Conservation (phyloP, 495 filamentous ascomycete genomes). For the Rhizodiscina lignyota region DNA sequence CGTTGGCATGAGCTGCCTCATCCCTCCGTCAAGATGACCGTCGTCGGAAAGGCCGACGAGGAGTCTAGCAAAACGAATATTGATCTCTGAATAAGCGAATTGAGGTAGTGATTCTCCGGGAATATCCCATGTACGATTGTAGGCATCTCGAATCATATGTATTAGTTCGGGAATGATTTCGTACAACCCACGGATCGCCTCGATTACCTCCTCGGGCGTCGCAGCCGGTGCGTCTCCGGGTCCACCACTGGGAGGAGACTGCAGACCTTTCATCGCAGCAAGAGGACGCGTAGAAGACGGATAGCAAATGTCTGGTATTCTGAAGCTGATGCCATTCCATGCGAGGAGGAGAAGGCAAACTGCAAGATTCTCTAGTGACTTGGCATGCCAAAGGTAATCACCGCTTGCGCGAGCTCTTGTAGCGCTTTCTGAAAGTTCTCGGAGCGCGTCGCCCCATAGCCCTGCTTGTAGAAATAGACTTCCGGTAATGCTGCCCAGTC, state of each 20-base stretch:
- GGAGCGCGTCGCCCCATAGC: constrained; percentile 76
- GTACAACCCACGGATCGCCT: not conserved
- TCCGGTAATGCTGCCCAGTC: constrained; percentile 66
- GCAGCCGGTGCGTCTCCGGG: not conserved
- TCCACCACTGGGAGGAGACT: no score
- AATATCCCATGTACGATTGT: constrained; percentile 56
- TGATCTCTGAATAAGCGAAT: constrained; percentile 63
- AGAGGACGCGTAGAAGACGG: constrained; percentile 16
- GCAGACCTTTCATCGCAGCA: not conserved
- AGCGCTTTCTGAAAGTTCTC: constrained; percentile 67
- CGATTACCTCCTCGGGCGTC: not conserved
- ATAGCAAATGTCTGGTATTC: constrained; percentile 49
- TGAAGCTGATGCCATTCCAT: constrained; percentile 76
- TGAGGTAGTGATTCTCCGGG: constrained; percentile 69
- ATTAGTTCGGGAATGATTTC: constrained; percentile 32
- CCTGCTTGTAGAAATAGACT: constrained; percentile 78
- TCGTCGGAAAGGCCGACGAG: constrained; percentile 49
- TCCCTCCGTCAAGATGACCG: constrained; percentile 49
- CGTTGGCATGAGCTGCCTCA: constrained; percentile 31
- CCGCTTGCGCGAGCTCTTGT: constrained; percentile 60
- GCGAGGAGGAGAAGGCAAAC: constrained; percentile 70
- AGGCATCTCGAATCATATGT: constrained; percentile 67
- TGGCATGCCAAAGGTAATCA: constrained; percentile 94
- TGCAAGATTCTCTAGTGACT: constrained; percentile 74
- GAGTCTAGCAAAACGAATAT: constrained; percentile 62